A percentile compares a stretch with the other conserved stretches of the same genome.
phyloP scores from a whole-genome alignment of 2,329 filamentous ascomycete species.

The Teratosphaeria epicoccoides region DNA sequence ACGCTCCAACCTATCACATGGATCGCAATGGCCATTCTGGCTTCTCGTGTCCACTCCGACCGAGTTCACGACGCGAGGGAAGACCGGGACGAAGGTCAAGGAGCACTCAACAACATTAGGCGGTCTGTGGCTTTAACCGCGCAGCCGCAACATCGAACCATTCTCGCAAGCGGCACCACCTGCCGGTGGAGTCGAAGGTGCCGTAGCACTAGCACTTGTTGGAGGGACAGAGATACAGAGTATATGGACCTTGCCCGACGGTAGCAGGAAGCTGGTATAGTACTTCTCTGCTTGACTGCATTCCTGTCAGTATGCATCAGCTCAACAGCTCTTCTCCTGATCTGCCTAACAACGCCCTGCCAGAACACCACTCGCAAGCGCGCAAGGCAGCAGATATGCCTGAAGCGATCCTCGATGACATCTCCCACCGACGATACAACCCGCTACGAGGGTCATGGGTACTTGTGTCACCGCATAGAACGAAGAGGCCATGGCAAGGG shows the following conservation, averaged over 20 bases:
- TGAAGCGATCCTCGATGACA: conserved; percentile 65
- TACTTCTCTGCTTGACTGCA: not conserved
- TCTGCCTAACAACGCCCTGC: conserved; percentile 11
- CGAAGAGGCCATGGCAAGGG: conserved; percentile 92
- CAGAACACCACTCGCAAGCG: conserved; percentile 7
- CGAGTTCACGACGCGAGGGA: not conserved
- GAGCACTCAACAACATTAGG: not conserved
- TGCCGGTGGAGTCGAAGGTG: not conserved
- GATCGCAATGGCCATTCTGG: not conserved
- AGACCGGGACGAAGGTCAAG: not conserved
- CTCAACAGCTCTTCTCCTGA: conserved; percentile 9
- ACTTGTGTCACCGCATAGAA: conserved; percentile 88
- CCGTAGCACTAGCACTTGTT: not conserved
- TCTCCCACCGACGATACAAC: conserved; percentile 91
- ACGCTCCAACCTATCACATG: not conserved
- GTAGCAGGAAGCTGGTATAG: not conserved
- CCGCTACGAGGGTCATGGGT: conserved; percentile 83
- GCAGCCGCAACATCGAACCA: not conserved
- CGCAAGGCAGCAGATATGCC: conserved; percentile 28
- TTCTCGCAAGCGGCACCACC: not conserved
- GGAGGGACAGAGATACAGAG: not conserved
- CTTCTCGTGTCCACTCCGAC: not conserved
- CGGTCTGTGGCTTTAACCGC: not conserved
- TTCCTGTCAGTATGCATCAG: conserved; percentile 17
- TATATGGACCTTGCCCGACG: not conserved